Evolutionary conservation across 352 stramenopile species (phyloP).

Genomic region (Globisporangium spinosum): DNA sequence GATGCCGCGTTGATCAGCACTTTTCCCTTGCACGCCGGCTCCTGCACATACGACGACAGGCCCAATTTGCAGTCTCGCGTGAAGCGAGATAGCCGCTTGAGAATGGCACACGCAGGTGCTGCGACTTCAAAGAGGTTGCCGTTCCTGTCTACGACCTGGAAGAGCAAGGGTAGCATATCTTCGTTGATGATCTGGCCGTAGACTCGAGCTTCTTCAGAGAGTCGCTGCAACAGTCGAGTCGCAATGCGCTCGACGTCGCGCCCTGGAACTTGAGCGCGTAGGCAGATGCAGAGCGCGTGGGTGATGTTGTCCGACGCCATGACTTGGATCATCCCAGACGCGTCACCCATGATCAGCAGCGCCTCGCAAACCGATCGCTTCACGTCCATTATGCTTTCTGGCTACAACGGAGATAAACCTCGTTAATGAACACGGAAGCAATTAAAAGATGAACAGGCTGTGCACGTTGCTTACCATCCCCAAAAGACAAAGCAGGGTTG

Average conservation of each 20-base stretch:
- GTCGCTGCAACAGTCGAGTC: conserved; percentile 32
- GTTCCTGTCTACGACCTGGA: conserved; percentile 55
- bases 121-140: conserved; percentile 46
- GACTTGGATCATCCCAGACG: conserved; percentile 33
- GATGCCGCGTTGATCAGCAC: conserved; percentile 40
- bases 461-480: conserved; percentile 18
- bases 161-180: conserved; percentile 43
- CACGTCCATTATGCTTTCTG: conserved; percentile 28
- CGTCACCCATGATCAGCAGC: conserved; percentile 35
- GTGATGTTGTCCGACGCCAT: conserved; percentile 44
- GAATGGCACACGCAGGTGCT: conserved; percentile 46
- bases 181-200: conserved; percentile 61
- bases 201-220: conserved; percentile 36
- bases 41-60: conserved; percentile 42
- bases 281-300: conserved; percentile 31
- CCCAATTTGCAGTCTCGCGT: conserved; percentile 52
- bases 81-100: conserved; percentile 71
- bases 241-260: conserved; percentile 33
- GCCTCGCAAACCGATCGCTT: conserved; percentile 41
- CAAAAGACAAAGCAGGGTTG: conserved; percentile 34
- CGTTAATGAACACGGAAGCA: background rate
- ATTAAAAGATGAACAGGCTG: background rate
- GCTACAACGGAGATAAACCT: conserved; percentile 7
- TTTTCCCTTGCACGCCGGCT: conserved; percentile 29
- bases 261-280: conserved; percentile 19